phyloP scores from a whole-genome alignment of 495 filamentous ascomycete species.

The Penicillium bialowiezense region DNA sequence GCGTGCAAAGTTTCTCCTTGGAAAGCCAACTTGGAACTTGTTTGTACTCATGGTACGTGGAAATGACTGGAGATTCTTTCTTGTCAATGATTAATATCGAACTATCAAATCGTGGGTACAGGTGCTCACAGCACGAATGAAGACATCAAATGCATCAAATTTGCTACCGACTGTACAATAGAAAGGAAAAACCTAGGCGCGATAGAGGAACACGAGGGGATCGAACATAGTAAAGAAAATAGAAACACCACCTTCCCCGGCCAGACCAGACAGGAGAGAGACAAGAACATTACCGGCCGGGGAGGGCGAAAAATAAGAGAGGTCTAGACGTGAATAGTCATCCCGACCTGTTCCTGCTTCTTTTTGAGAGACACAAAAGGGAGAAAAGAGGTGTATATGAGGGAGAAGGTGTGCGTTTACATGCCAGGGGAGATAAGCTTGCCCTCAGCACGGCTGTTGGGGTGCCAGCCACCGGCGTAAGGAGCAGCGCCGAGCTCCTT shows the following conservation, averaged over 20 bases:
- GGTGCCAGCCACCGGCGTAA: slow-evolving; percentile 85
- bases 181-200: slow-evolving; percentile 28
- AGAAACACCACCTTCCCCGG: slow-evolving; percentile 21
- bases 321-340: slow-evolving; percentile 19
- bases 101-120: background rate
- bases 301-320: slow-evolving; percentile 14
- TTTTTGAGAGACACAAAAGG: slow-evolving; percentile 15
- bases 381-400: slow-evolving; percentile 6
- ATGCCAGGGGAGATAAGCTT: slow-evolving; percentile 80
- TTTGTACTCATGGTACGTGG: no score
- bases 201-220: slow-evolving; percentile 28
- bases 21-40: no score
- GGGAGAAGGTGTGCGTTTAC: slow-evolving; percentile 28
- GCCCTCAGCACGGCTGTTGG: slow-evolving; percentile 71
- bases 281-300: slow-evolving; percentile 17
- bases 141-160: slow-evolving; percentile 34
- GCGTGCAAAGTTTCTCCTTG: no score
- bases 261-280: slow-evolving; percentile 9
- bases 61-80: no score
- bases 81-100: background rate
- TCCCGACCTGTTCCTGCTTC: slow-evolving; percentile 21
- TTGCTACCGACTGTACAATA: slow-evolving; percentile 36
- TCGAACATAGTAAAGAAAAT: slow-evolving; percentile 23
- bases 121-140: slow-evolving; percentile 8
- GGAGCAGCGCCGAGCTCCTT: slow-evolving; percentile 60